Base-by-base conservation (phyloP, 1,139 yeast genomes). In the Candida freyschussii region DNA sequence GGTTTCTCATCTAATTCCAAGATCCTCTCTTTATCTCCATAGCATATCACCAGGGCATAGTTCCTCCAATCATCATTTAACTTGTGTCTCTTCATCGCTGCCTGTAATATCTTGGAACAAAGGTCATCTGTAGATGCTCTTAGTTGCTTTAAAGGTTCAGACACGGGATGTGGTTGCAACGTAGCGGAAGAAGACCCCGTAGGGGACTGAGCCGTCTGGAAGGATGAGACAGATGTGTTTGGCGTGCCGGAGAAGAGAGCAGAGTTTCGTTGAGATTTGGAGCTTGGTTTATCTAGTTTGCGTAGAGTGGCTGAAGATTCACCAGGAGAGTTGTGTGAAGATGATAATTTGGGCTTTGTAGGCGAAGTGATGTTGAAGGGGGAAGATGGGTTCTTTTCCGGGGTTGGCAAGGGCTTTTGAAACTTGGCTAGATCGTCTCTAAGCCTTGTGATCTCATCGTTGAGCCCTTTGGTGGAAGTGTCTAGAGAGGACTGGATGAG, bases 81-180 rank as follows among this genome's bases (percentile, higher is more conserved):
- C 43, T 78, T 81, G 60, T 89, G 95, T 44, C 94, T 72, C 46
- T 79, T 77, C 82, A 87, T 80, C 5, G 96, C 96, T 25, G 83
- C 87, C 49, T 86, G 95, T 32, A 91, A 62, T 17, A 91, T 82
- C 57, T 84, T 85, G 50, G 83, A 78, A 56, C 96, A 87, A 2
- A 96, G 87, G 52, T 89, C 97, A 40, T 89, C 96, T 16, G 87
- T 79, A 4, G 93, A 81, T 1, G 95, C 95, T 32, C 94, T 65
- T 42, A 89, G 63, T 47, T 86, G 94, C 50, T 86, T 85, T 48
- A 87, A 67, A 0, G 96, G 94, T 50, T 89, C 95, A 3, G 55
- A 48, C 6, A 56, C 49, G 0, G 56, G 44, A 12, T 52, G 40
- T 13, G 37, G 27, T 15, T 30, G 41, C 11, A 32, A 35, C 2